phyloP scores from a whole-genome alignment of 2,329 filamentous ascomycete genomes.

The Erysiphe pulchra region DNA sequence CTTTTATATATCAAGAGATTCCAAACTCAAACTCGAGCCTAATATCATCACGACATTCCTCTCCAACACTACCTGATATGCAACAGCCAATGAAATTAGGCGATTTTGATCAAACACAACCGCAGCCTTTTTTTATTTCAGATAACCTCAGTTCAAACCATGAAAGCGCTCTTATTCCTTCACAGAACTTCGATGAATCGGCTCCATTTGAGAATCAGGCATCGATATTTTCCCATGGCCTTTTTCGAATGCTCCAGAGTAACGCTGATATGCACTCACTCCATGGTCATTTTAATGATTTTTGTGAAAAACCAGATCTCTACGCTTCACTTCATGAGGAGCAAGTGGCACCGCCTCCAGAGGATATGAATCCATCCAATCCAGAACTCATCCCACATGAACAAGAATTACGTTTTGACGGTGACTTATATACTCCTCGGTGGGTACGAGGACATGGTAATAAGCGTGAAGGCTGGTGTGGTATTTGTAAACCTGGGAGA shows the following conservation, averaged over 20 bases:
- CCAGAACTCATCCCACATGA: constrained; percentile 53
- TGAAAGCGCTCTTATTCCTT: no score
- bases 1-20: no score
- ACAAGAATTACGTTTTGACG: constrained; percentile 53
- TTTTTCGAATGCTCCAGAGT: constrained; percentile 50
- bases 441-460: constrained; percentile 73
- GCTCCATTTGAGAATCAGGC: constrained; percentile 31
- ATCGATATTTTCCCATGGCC: constrained; percentile 38
- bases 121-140: no score
- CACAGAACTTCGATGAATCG: constrained; percentile 21
- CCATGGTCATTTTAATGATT: constrained; percentile 44
- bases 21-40: no score
- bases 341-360: constrained; percentile 45
- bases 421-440: constrained; percentile 58
- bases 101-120: no score
- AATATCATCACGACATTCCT: no score
- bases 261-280: constrained; percentile 43
- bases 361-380: constrained; percentile 59
- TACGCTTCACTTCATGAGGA: constrained; percentile 53
- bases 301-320: constrained; percentile 53
- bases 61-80: no score
- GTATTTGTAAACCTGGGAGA: constrained; percentile 61
- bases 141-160: no score
- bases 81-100: no score
- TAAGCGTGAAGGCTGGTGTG: constrained; percentile 75